Percentiles rank a stretch among this genome's conserved stretches.
These are phyloP conservation scores for Lathyrus sativus DNA, from an alignment of 306 rosid genomes.

Conservation along the genomic window DNA sequence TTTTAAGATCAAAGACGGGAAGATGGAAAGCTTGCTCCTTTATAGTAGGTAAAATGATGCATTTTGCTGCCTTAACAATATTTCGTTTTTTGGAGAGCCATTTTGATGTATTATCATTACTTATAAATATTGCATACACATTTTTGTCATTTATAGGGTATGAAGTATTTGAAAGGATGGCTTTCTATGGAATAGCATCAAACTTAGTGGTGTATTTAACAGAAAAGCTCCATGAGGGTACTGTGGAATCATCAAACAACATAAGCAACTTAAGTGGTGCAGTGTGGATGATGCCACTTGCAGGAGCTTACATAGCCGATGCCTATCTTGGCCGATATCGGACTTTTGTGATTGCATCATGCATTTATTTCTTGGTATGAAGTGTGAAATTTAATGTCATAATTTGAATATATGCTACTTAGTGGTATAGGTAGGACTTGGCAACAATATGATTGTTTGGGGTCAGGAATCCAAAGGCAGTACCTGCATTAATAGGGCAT, in stretches of 20 bases:
- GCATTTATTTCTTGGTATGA: constrained; percentile 63
- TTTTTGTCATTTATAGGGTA: constrained; percentile 46
- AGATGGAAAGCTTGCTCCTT: constrained; percentile 49
- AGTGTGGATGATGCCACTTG: constrained; percentile 66
- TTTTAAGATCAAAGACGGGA: constrained; percentile 50
- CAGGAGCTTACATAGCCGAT: constrained; percentile 73
- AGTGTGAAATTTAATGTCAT: constrained; percentile 8
- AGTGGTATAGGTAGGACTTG: not conserved
- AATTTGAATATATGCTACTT: constrained; percentile 6
- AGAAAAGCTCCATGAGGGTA: constrained; percentile 65
- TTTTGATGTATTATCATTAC: not conserved
- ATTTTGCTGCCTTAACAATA: not conserved
- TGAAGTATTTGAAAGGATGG: constrained; percentile 90
- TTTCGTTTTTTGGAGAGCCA: too few species aligned
- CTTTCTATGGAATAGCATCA: constrained; percentile 69
- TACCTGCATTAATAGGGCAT: too few species aligned
- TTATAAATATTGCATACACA: not conserved
- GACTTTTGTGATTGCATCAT: constrained; percentile 63
- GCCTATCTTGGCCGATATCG: constrained; percentile 66
- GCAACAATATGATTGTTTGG: not conserved
- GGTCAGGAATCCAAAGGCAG: too few species aligned
- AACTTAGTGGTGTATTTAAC: constrained; percentile 70
- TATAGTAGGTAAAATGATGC: constrained; percentile 44
- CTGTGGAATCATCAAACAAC: constrained; percentile 66
- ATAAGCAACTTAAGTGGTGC: constrained; percentile 75